Evolutionary conservation across 2,329 filamentous ascomycete species (phyloP).

Genomic region (Anthostomella pinea): DNA sequence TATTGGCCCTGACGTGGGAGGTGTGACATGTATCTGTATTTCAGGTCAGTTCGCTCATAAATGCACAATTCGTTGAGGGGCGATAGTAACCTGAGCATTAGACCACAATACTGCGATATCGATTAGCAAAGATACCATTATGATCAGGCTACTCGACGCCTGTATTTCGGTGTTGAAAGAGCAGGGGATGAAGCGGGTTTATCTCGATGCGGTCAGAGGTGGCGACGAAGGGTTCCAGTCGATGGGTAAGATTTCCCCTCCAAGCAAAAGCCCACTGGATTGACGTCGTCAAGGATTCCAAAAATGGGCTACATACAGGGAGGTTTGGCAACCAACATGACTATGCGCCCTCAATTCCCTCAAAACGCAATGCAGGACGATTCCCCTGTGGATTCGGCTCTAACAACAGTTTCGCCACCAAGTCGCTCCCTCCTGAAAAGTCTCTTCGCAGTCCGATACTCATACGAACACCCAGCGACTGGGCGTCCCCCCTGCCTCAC

Average conservation of each 20-base stretch:
- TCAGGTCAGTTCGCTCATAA: conserved; percentile 41
- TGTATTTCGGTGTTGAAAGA: conserved; percentile 47
- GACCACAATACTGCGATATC: conserved; percentile 43
- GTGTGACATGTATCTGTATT: conserved; percentile 60
- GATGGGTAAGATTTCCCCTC: conserved; percentile 44
- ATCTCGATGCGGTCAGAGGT: conserved; percentile 53
- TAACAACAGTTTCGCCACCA: too few relatives aligned
- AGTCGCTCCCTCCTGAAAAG: too few relatives aligned
- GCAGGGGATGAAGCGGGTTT: conserved; percentile 52
- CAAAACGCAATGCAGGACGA: too few relatives aligned
- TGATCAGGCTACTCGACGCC: conserved; percentile 51
- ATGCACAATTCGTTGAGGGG: conserved; percentile 1
- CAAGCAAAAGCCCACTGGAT: conserved; percentile 9
- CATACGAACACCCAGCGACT: too few relatives aligned
- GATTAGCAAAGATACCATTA: conserved; percentile 46
- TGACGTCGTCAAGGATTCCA: conserved; percentile 46
- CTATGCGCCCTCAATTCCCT: too few relatives aligned
- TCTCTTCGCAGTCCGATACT: too few relatives aligned
- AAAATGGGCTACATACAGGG: conserved; percentile 57
- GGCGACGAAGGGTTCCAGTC: conserved; percentile 49
- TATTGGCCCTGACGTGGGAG: conserved; percentile 51
- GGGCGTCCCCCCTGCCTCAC: too few relatives aligned
- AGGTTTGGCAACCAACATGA: conserved; percentile 48
- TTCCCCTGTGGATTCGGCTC: too few relatives aligned
- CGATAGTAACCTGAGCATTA: conserved; percentile 24